Percentiles rank a stretch among this genome's conserved stretches.
Evolutionary conservation across 2,329 filamentous ascomycete species (phyloP).

Genomic region (Fusarium foetens): DNA sequence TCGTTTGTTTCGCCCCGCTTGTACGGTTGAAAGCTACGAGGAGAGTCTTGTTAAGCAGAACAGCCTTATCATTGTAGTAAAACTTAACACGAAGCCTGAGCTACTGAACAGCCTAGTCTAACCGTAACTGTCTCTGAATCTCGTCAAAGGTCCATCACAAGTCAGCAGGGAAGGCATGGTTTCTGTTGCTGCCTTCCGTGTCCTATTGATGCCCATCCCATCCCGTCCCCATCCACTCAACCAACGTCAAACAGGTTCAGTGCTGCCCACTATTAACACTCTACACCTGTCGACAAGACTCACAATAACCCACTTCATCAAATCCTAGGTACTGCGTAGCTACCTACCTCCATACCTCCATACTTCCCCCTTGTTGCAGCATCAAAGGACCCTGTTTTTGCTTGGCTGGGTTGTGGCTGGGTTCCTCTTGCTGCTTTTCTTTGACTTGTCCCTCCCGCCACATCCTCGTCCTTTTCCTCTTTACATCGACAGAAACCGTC

Average conservation of each 20-base stretch:
- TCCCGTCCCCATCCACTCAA: conserved; percentile 25
- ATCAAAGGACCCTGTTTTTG: conserved; percentile 40
- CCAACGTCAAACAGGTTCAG: conserved; percentile 19
- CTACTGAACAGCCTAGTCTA: not conserved
- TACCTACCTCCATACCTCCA: not conserved
- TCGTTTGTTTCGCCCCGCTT: conserved; percentile 37
- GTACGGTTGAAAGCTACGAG: not conserved
- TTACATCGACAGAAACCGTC: conserved; percentile 15
- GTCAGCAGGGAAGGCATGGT: conserved; percentile 25
- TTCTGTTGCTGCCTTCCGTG: conserved; percentile 34
- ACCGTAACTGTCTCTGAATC: not conserved
- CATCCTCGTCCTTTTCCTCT: conserved; percentile 21
- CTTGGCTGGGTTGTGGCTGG: conserved; percentile 27
- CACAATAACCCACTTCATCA: conserved; percentile 23
- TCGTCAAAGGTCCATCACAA: not conserved
- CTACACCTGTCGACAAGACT: conserved; percentile 5
- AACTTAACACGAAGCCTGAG: not conserved
- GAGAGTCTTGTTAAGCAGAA: not conserved
- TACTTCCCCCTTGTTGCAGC: conserved; percentile 17
- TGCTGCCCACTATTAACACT: conserved; percentile 8
- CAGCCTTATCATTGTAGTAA: conserved; percentile 3
- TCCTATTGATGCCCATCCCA: conserved; percentile 40
- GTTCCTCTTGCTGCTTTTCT: conserved; percentile 26
- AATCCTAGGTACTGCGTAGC: not conserved
- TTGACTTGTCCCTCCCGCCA: conserved; percentile 14